Conservation (phyloP, 1,139 yeast species). For the Geotrichum restrictum region DNA sequence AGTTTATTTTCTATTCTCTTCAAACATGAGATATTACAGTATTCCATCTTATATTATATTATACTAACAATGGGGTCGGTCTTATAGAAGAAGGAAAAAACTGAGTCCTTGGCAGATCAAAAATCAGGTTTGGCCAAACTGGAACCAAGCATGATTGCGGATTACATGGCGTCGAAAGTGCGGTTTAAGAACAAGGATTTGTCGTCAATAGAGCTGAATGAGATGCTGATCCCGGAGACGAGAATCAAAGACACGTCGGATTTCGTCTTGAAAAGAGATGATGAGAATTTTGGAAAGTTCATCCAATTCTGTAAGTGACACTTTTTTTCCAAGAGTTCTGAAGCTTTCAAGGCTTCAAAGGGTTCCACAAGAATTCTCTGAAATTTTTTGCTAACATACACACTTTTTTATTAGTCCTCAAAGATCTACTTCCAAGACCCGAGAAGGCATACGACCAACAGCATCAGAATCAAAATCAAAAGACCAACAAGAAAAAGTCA, state of each 20-base stretch:
- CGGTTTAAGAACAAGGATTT: constrained; percentile 52
- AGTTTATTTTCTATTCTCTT: neutral
- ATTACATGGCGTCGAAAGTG: constrained; percentile 53
- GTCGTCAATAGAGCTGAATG: constrained; percentile 60
- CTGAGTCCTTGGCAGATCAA: constrained; percentile 53
- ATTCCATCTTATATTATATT: neutral
- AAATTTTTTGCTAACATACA: neutral
- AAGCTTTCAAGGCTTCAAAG: neutral
- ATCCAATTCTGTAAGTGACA: constrained; percentile 35
- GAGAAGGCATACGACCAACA: constrained; percentile 2
- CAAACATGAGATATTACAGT: no score
- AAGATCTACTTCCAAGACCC: constrained; percentile 11
- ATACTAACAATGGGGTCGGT: constrained; percentile 40
- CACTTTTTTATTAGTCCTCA: constrained; percentile 1
- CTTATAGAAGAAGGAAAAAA: constrained; percentile 53
- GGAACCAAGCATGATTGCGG: constrained; percentile 56
- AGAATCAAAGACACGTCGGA: constrained; percentile 52
- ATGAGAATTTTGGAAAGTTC: constrained; percentile 48
- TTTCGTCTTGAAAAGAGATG: constrained; percentile 45
- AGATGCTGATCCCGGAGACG: constrained; percentile 48
- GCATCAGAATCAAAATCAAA: constrained; percentile 10
- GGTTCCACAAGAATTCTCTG: neutral
- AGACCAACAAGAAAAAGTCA: constrained; percentile 10
- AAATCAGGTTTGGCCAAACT: constrained; percentile 51
- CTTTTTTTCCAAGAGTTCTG: no score